A percentile compares a stretch with the other conserved stretches of the same genome.
phyloP scores from a whole-genome alignment of 2,329 filamentous ascomycete species.

The Apiospora saccharicola region DNA sequence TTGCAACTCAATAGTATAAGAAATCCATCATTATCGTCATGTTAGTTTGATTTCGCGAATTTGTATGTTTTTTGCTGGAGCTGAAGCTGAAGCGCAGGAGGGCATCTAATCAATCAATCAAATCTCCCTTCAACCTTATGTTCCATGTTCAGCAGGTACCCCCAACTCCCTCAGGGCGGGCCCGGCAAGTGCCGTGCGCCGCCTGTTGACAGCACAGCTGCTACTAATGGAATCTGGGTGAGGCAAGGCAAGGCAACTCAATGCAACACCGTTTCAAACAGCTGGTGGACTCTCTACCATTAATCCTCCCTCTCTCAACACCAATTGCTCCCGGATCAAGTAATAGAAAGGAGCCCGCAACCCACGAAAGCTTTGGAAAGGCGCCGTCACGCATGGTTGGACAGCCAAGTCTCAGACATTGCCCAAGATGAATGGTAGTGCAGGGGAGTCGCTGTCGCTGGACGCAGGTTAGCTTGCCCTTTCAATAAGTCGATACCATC shows the following conservation, averaged over 20 bases:
- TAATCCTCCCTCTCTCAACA: not conserved
- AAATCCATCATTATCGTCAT: not conserved
- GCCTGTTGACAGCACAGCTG: conserved; percentile 17
- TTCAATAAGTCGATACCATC: conserved; percentile 26
- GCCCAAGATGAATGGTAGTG: conserved; percentile 49
- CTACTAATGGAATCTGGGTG: not conserved
- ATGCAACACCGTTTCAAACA: not conserved
- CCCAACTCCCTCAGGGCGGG: not conserved
- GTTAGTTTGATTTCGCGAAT: not conserved
- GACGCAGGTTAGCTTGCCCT: conserved; percentile 51
- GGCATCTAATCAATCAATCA: conserved; percentile 4
- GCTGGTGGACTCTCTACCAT: not conserved
- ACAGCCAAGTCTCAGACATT: not conserved
- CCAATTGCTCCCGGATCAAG: not conserved
- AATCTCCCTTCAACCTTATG: not conserved
- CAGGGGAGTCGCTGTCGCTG: conserved; percentile 47
- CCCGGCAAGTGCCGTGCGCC: conserved; percentile 3
- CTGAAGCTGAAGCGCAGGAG: not conserved
- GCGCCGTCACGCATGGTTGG: not conserved
- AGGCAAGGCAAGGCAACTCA: not conserved
- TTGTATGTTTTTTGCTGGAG: not conserved
- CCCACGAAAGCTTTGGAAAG: not conserved
- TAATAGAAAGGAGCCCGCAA: not conserved
- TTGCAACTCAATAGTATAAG: not conserved
- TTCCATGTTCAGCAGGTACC: not conserved